phyloP scores from a whole-genome alignment of 805 yeast species.

The Tetrapisispora taiwanensis region DNA sequence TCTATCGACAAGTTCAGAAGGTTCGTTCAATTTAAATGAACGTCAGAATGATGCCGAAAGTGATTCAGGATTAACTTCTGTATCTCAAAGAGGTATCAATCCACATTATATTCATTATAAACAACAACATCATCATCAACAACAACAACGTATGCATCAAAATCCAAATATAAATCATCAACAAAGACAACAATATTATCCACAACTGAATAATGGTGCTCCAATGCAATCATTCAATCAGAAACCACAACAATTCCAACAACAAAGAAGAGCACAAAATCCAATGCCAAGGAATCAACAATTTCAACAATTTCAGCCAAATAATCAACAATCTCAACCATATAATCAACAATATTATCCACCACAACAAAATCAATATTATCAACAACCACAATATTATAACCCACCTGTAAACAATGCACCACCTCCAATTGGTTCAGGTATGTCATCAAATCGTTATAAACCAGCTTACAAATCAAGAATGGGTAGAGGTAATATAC shows the following conservation, averaged over 20 bases:
- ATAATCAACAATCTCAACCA: slow-evolving; percentile 1
- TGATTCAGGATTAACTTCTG: slow-evolving; percentile 66
- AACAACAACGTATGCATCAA: slow-evolving; percentile 1
- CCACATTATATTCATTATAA: slow-evolving; percentile 36
- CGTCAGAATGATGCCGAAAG: slow-evolving; percentile 10
- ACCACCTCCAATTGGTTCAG: slow-evolving; percentile 13
- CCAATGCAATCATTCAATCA: background rate
- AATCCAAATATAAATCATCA: slow-evolving; percentile 2
- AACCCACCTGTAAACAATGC: background rate
- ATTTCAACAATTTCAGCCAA: slow-evolving; percentile 8
- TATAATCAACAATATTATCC: slow-evolving; percentile 9
- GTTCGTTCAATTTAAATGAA: background rate
- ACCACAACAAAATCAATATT: slow-evolving; percentile 10
- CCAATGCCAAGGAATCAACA: slow-evolving; percentile 14
- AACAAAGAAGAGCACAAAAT: background rate
- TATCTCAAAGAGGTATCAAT: slow-evolving; percentile 66
- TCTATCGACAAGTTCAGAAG: slow-evolving; percentile 2
- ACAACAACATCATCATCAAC: slow-evolving; percentile 9
- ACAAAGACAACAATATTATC: background rate
- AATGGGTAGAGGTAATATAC: slow-evolving; percentile 27
- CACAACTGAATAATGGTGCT: background rate
- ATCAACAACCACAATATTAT: slow-evolving; percentile 9
- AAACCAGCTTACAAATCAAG: slow-evolving; percentile 34
- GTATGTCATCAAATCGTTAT: slow-evolving; percentile 27
- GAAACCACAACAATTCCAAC: slow-evolving; percentile 5